Percentiles rank a stretch among this genome's conserved stretches.
Conservation (phyloP, 2,329 filamentous ascomycete species). For the Colletotrichum spaethianum region DNA sequence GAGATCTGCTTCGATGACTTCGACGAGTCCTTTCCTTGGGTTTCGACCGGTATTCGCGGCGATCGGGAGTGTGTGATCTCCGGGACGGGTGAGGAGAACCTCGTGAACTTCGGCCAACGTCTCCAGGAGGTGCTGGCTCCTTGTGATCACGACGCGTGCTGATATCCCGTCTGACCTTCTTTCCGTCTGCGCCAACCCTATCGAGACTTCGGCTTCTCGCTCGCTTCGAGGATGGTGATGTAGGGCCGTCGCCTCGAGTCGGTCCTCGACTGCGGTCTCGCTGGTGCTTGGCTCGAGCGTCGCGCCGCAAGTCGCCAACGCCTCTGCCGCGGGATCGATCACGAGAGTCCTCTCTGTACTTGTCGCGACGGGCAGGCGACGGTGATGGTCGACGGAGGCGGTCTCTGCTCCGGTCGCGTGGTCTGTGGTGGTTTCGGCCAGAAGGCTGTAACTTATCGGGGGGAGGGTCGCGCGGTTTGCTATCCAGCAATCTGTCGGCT, state of each 20-base stretch:
- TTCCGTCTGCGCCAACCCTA: constrained; percentile 16
- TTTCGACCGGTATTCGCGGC: constrained; percentile 25
- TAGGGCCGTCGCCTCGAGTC: constrained; percentile 29
- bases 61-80: constrained; percentile 28
- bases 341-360: constrained; percentile 20
- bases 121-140: constrained; percentile 15
- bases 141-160: constrained; percentile 37
- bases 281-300: constrained; percentile 30
- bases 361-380: constrained; percentile 38
- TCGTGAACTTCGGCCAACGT: constrained; percentile 21
- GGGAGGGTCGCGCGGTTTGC: constrained; percentile 35
- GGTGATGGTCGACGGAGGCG: constrained; percentile 48
- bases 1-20: constrained; percentile 40
- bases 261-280: constrained; percentile 37
- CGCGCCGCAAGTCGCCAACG: constrained; percentile 35
- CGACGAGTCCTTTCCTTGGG: constrained; percentile 30
- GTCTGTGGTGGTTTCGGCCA: constrained; percentile 31
- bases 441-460: constrained; percentile 41
- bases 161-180: constrained; percentile 32
- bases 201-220: constrained; percentile 37
- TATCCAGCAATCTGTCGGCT: constrained; percentile 46
- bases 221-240: constrained; percentile 38
- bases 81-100: constrained; percentile 30
- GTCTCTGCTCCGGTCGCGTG: constrained; percentile 45
- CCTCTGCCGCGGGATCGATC: constrained; percentile 38